Base-by-base conservation (phyloP, 2,329 filamentous ascomycete genomes). In the Pseudocercospora macadamiae region DNA sequence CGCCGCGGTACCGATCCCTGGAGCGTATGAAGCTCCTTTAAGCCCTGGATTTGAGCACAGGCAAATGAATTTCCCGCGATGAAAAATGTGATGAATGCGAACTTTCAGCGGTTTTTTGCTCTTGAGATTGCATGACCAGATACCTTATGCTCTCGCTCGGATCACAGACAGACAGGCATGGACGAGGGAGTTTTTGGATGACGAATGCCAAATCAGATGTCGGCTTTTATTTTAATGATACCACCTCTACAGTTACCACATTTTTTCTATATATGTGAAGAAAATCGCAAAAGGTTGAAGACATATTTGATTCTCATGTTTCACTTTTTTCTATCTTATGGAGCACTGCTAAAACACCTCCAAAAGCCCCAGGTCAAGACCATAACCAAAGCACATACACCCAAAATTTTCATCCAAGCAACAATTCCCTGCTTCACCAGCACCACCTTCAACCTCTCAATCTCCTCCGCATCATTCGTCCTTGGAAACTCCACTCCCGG, bases 1-100 rank as follows among this genome's bases (percentile, higher is more conserved):
- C 74, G 93, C 88, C 10, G 80, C 88, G 19, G 93, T 97, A 28
- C 91, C 93, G 0, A 96, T 97, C 60, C 93, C 93, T 0, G 90
- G 89, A 4, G 90, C 92, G 0, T 97, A 97, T 39, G 68, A 71
- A 48, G 61, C 64, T 26, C 69, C 68, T 9, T 44, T 69, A 54
- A 62, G 58, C 28, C 64, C 64, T 2, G 61, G 64, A 6, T 61
- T 55, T 52, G 64, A 64, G 28, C 52, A 36, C 25, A 57, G 59
- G 21, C 54, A 63, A 36, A 64, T 64, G 62, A 26, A 53, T 3
- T 60, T 63, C 19, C 61, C 55, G 8, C 32, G 39, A 36, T 45
- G 42, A 59, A 52, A 51, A 54, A 7, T 34, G 44, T 32, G 26
- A n/a, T 45, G n/a, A n/a, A n/a, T n/a, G n/a, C 28, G 39, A 51